A percentile compares a stretch with the other conserved stretches of the same genome.
phyloP scores from a whole-genome alignment of 331 rosid genomes.

The Malus hybrid region DNA sequence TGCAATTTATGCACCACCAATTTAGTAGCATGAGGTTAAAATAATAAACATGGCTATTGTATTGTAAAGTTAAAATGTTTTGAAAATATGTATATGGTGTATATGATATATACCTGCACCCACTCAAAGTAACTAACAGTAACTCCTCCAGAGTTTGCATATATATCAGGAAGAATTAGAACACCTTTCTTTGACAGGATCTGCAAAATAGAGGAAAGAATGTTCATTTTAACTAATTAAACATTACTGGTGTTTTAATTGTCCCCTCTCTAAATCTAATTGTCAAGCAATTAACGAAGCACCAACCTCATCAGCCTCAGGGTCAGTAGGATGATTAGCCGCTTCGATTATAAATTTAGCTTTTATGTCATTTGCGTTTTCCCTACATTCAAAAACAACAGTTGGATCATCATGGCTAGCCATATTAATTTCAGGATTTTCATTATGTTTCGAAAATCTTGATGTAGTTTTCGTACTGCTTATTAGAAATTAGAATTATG shows the following conservation, averaged over 20 bases:
- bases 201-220: constrained; percentile 28
- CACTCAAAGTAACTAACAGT: constrained; percentile 94
- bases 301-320: constrained; percentile 88
- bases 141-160: constrained; percentile 98
- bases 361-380: constrained; percentile 69
- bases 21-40: not conserved
- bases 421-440: too few relatives aligned
- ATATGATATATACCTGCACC: constrained; percentile 65
- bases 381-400: constrained; percentile 37
- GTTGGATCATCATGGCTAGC: not conserved
- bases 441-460: not conserved
- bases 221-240: not conserved
- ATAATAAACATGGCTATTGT: not conserved
- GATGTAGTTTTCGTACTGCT: not conserved
- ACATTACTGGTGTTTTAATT: not conserved
- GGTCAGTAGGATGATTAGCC: constrained; percentile 95
- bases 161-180: constrained; percentile 84
- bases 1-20: constrained; percentile 17
- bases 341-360: constrained; percentile 92
- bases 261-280: not conserved
- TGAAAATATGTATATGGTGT: not conserved
- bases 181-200: constrained; percentile 75
- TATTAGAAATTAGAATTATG: not conserved
- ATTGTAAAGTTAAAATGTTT: not conserved
- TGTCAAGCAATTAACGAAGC: not conserved